Conservation (phyloP, 306 rosid genomes). For the Inga laurina region DNA sequence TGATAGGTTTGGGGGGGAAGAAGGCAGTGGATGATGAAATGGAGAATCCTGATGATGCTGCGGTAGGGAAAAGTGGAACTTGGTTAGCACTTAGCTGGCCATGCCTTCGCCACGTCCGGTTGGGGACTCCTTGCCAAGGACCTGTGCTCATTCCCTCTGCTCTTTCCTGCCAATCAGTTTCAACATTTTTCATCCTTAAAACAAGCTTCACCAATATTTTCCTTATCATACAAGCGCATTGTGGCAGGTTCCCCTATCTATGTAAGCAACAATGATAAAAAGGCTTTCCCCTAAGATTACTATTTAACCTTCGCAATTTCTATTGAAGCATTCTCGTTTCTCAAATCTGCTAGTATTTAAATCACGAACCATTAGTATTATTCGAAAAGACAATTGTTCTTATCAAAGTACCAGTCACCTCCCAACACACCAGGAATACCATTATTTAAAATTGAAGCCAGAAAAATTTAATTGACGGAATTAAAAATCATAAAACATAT, state of each 20-base stretch:
- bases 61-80: conserved; percentile 72
- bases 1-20: conserved; percentile 43
- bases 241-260: not conserved
- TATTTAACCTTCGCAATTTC: not conserved
- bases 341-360: not conserved
- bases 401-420: not conserved
- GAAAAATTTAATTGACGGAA: not conserved
- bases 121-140: conserved; percentile 64
- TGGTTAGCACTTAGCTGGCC: conserved; percentile 64
- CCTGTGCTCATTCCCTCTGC: conserved; percentile 57
- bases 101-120: conserved; percentile 78
- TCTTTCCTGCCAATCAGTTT: conserved; percentile 62
- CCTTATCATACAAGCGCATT: not conserved
- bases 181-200: not conserved
- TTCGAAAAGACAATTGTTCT: not conserved
- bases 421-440: not conserved
- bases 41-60: conserved; percentile 99
- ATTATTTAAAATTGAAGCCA: not conserved
- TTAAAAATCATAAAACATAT: not conserved
- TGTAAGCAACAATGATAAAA: not conserved
- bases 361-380: not conserved
- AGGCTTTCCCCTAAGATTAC: not conserved
- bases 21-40: conserved; percentile 59
- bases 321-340: not conserved
- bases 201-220: not conserved